Evolutionary conservation across 2,329 filamentous ascomycete species (phyloP).

Genomic region (Aspergillus amoenus): DNA sequence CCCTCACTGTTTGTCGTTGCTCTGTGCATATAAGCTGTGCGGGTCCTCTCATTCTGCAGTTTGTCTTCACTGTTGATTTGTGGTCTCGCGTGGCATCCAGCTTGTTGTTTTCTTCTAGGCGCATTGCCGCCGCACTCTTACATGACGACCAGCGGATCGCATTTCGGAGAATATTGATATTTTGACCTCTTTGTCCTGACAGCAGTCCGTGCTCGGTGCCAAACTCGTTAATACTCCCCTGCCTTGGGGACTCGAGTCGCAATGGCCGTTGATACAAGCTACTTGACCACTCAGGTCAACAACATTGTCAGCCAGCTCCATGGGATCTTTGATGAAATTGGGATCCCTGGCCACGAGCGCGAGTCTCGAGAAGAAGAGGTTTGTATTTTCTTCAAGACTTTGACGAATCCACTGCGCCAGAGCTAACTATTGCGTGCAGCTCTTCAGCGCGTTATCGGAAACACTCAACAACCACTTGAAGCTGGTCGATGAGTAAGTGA

Average conservation of each 20-base stretch:
- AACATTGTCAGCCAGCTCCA: slow-evolving; percentile 91
- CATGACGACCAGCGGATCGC: slow-evolving; percentile 13
- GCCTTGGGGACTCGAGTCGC: slow-evolving; percentile 12
- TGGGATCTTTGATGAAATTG: slow-evolving; percentile 95
- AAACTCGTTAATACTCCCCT: slow-evolving; percentile 4
- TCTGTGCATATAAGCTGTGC: slow-evolving; percentile 23
- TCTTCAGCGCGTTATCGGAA: slow-evolving; percentile 88
- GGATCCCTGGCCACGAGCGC: slow-evolving; percentile 88
- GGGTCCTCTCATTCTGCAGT: slow-evolving; percentile 16
- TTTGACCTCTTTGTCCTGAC: slow-evolving; percentile 5
- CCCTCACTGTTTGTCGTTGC: slow-evolving; percentile 9
- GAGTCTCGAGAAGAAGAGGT: slow-evolving; percentile 89
- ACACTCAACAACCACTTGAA: slow-evolving; percentile 88
- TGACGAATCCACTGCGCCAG: not conserved
- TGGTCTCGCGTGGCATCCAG: slow-evolving; percentile 17
- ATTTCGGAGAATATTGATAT: slow-evolving; percentile 7
- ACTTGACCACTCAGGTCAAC: slow-evolving; percentile 91
- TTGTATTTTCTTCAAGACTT: slow-evolving; percentile 30
- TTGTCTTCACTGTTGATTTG: slow-evolving; percentile 19
- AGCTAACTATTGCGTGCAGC: slow-evolving; percentile 51
- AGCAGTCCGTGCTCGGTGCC: not conserved
- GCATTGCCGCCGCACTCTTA: slow-evolving; percentile 16
- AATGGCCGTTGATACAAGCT: slow-evolving; percentile 79
- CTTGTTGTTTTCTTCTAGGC: slow-evolving; percentile 16
- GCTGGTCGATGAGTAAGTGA: slow-evolving; percentile 66